Evolutionary conservation across 176 grass and related monocot genomes (phyloP), one percentile per base, ranked within the genome.

Genomic region (Leersia perrieri): DNA sequence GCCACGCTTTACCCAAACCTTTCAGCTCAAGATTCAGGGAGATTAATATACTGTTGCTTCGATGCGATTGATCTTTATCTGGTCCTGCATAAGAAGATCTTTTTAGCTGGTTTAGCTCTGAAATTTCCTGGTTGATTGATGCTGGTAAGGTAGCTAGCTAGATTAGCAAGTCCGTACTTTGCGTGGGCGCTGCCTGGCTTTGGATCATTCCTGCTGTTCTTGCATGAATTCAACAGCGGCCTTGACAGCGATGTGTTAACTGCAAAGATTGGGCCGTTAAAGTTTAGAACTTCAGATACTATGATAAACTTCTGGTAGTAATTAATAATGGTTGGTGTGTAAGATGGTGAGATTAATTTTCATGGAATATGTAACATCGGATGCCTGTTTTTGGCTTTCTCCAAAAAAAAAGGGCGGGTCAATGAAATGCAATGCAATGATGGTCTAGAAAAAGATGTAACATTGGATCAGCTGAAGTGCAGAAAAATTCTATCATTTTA

Each of bases 151-250:
- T 51, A 51, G 45, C 45, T 53, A 51, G 45, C 45, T 53, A 22
- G 41, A 11, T 42, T 44, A 44, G 41, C 49, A 22, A 53, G 20
- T 3, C 81, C 23, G 16, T 75, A 13, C 45, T 38, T 14, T 0
- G n/a, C n/a, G 68, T 36, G 58, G 30, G 31, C 57, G 27, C 53
- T 29, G 55, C 28, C 28, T 11, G 11, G 36, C 58, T 77, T 77
- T 84, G 82, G 82, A 77, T 78, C 64, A 36, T 70, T 70, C 74
- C 74, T n/a, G 74, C 35, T 84, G 65, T 70, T 70, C 38, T 70
- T 45, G 53, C 74, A 70, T 70, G 74, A 38, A 60, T 70, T 38
- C 72, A 81, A 53, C 81, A 58, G 44, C 34, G 47, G 20, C 63
- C 20, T 40, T 44, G 73, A 84, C 0, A 47, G 65, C 73, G 64